phyloP scores from a whole-genome alignment of 768 basidiomycete species.

The Macrolepiota fuliginosa region DNA sequence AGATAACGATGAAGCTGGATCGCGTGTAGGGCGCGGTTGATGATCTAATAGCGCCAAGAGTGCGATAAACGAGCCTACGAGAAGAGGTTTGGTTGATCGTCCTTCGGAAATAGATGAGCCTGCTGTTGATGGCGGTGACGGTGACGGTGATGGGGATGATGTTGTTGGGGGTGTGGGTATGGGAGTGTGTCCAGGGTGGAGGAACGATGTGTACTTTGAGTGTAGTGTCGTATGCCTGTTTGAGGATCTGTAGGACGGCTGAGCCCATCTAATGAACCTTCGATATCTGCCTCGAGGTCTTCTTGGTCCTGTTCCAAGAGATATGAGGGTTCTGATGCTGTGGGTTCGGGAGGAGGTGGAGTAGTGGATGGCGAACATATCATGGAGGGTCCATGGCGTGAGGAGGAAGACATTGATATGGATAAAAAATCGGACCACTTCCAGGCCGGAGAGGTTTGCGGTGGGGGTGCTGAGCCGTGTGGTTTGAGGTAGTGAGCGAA shows the following conservation, averaged over 20 bases:
- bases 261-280: conserved; percentile 62
- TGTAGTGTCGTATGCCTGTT: conserved; percentile 70
- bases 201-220: too few species aligned
- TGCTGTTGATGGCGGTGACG: conserved; percentile 28
- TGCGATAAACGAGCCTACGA: too few species aligned
- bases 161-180: conserved; percentile 10
- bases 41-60: conserved; percentile 63
- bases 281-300: too few species aligned
- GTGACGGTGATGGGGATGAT: too few species aligned
- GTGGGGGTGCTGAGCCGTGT: conserved; percentile 7
- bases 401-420: conserved; percentile 8
- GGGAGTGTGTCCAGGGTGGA: conserved; percentile 57
- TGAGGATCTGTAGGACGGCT: conserved; percentile 62
- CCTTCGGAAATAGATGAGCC: conserved; percentile 76
- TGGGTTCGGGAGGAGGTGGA: conserved; percentile 11
- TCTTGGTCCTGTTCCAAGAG: conserved; percentile 11
- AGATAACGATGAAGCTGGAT: too few species aligned
- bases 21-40: conserved; percentile 17
- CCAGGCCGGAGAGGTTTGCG: conserved; percentile 10
- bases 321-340: not conserved
- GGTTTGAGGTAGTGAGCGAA: conserved; percentile 26
- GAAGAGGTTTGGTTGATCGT: too few species aligned
- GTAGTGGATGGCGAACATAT: conserved; percentile 15
- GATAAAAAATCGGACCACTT: conserved; percentile 15
- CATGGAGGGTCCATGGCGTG: not conserved